Evolutionary conservation across 805 yeast species (phyloP), one percentile per base, ranked within the genome.

Genomic region (Yarrowia sp.): DNA sequence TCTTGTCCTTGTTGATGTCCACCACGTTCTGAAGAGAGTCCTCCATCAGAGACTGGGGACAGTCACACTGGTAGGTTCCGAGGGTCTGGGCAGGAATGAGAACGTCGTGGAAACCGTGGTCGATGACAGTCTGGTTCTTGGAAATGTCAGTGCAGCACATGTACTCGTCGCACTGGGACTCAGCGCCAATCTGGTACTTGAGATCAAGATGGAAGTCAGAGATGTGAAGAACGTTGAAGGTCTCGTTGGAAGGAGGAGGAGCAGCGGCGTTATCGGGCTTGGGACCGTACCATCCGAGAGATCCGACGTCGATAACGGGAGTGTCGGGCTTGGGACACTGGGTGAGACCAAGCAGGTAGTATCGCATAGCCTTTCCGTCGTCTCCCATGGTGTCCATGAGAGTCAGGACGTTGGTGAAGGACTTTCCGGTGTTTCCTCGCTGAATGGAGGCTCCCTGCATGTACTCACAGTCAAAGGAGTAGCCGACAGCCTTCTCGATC

Each of bases 201-300:
- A 84, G 76, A 74, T 87, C 85, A 56, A 87, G 77, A 76, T 89
- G 92, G 77, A 88, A 85, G 74, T 89, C 92, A 22, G 89, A 83
- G 36, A 89, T 73, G 72, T 89, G 93, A 70, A 89, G 79, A 5
- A 87, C 91, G 70, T 87, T 85, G 76, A 87, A 85, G 1, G 82
- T 79, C 69, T 82, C 80, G 69, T 74, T 74, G 14, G 70, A 59
- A 3, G 65, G 50, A 36, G 50, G 41, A 8, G 74, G 71, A 15
- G 49, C 26, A 12, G 52, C 26, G 10, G 58, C 26, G 56, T 65
- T 79, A 70, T 71, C 79, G 70, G 76, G 85, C 72, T 79, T 82
- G 40, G 73, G 75, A 4, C 85, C 83, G 83, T 84, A 82, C 79
- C 82, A 76, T 38, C 77, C 71, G 8, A 59, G 65, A 5, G 10